Evolutionary conservation across 306 rosid species (phyloP), one percentile per base, ranked within the genome.

Genomic region (Quercus rubra): DNA sequence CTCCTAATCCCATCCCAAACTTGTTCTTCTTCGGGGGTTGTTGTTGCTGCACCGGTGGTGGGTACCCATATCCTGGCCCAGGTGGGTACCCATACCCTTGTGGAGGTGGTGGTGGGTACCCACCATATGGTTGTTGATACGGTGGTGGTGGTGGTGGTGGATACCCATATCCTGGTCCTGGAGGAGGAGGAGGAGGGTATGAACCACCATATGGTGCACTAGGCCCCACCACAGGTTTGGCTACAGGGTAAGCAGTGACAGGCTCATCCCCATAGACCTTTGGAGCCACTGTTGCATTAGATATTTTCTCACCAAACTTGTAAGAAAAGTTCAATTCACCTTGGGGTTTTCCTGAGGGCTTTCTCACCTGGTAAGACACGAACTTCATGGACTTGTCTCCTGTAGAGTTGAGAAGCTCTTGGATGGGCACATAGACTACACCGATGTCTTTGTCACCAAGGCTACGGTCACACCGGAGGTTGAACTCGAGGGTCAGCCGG

Each of bases 1-100:
- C 97, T 58, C 99, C 95, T 75, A 92, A 21, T 0, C 94, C 97
- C 90, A 91, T 81, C 30, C 94, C 93, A 59, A 88, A 27, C 46
- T 89, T 92, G 33, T 75, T 91, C 84, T 84, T 87, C 81, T 76
- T 83, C 49, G 75, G 67, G 52, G 76, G 83, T 33, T 77, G 79
- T 49, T 49, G 83, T 41, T 75, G 78, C 80, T 87, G 92, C 30
- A 38, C 46, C 2, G 41, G 80, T 20, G 78, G 81, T 14, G 81
- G 87, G 31, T 88, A 80, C 33, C 88, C 94, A 38, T 88, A 83
- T 5, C 88, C 87, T 4, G 64, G 49, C n/a, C 63, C 85, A 11
- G 75, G 70, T 0, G 82, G 83, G 10, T 79, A 75, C 1, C 82
- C 82, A 3, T 77, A 77, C 10, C 75, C 81, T 2, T 55, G 70